Evolutionary conservation across 2,329 filamentous ascomycete species (phyloP).

Genomic region (Paraphoma chrysanthemicola): DNA sequence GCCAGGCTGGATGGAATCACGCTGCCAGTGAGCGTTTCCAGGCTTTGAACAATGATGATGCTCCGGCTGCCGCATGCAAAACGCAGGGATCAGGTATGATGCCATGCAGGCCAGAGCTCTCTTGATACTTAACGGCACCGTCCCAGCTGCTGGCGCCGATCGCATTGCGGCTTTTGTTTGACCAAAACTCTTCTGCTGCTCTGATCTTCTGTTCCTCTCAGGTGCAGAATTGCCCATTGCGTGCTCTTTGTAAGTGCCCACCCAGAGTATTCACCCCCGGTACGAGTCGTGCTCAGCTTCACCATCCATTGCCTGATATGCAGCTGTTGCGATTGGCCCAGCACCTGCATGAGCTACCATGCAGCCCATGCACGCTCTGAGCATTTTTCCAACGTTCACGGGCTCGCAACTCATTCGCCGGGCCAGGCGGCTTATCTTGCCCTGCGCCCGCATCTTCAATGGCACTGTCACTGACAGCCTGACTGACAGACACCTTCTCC

Average conservation of each 20-base stretch:
- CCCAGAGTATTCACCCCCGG: slow-evolving; percentile 6
- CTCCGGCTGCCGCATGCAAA: slow-evolving; percentile 28
- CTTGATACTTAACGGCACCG: slow-evolving; percentile 36
- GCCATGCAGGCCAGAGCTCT: slow-evolving; percentile 32
- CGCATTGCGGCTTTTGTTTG: slow-evolving; percentile 27
- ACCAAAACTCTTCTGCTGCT: slow-evolving; percentile 5
- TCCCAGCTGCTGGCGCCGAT: slow-evolving; percentile 21
- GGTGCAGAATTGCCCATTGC: slow-evolving; percentile 13
- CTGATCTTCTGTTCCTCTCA: not conserved
- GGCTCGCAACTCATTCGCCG: slow-evolving; percentile 13
- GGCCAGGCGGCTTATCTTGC: slow-evolving; percentile 32
- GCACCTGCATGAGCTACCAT: slow-evolving; percentile 24
- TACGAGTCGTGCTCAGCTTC: slow-evolving; percentile 22
- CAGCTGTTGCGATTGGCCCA: slow-evolving; percentile 21
- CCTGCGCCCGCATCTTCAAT: slow-evolving; percentile 25
- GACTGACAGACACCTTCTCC: slow-evolving; percentile 1
- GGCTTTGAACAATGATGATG: slow-evolving; percentile 22
- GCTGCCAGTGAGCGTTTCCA: slow-evolving; percentile 10
- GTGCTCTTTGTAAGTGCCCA: slow-evolving; percentile 18
- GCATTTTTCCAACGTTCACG: slow-evolving; percentile 18
- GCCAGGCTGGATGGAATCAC: slow-evolving; percentile 4
- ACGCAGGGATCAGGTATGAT: slow-evolving; percentile 34
- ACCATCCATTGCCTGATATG: slow-evolving; percentile 17
- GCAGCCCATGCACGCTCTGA: slow-evolving; percentile 22
- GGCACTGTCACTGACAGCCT: slow-evolving; percentile 28